phyloP scores from a whole-genome alignment of 768 basidiomycete species.

The Naematelia encephala region DNA sequence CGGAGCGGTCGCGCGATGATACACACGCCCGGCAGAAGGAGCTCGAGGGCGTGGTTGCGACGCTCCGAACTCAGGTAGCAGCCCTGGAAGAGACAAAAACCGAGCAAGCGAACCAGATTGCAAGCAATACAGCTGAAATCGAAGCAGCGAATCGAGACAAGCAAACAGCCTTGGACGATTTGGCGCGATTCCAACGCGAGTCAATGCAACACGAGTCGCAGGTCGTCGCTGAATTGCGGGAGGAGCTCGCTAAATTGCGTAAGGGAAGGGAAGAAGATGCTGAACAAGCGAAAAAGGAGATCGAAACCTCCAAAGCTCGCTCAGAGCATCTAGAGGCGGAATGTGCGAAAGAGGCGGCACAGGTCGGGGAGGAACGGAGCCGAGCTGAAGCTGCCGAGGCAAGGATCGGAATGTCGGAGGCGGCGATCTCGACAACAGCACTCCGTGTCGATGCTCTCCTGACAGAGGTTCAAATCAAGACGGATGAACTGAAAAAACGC shows the following conservation, averaged over 20 bases:
- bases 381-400: neutral
- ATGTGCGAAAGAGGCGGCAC: neutral
- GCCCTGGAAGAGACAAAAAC: neutral
- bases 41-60: neutral
- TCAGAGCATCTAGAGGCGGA: neutral
- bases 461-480: neutral
- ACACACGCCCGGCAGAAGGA: neutral
- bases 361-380: neutral
- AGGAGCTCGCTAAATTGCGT: conserved; percentile 22
- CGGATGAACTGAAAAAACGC: neutral
- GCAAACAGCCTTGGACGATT: conserved; percentile 3
- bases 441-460: neutral
- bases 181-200: conserved; percentile 12
- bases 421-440: neutral
- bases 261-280: conserved; percentile 6
- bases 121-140: neutral
- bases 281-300: conserved; percentile 1
- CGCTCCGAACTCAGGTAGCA: neutral
- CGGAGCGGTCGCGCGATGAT: neutral
- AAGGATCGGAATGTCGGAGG: neutral
- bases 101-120: neutral
- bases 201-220: conserved; percentile 22
- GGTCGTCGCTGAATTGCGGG: conserved; percentile 16
- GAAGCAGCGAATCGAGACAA: neutral
- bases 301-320: conserved; percentile 1